Conservation (phyloP, 352 stramenopile species). For the Phytophthora rubi region DNA sequence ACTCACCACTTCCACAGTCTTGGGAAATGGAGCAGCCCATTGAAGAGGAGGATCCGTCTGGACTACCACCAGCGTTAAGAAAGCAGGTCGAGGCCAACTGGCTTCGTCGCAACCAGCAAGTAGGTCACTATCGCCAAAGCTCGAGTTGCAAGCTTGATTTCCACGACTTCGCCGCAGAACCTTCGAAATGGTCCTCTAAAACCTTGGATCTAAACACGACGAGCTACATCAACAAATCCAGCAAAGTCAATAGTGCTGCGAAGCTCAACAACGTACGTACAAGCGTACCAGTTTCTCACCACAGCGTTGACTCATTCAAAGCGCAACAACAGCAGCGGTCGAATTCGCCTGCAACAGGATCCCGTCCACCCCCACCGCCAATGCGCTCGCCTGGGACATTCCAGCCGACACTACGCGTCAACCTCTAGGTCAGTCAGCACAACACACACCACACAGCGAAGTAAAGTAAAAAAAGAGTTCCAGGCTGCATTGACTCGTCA, state of each 20-base stretch:
- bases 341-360: constrained; percentile 4
- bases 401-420: constrained; percentile 31
- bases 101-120: constrained; percentile 38
- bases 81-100: constrained; percentile 69
- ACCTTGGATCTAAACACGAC: background rate
- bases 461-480: constrained; percentile 1
- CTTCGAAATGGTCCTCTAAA: constrained; percentile 17
- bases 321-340: background rate
- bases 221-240: constrained; percentile 5
- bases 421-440: constrained; percentile 24
- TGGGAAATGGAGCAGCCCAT: constrained; percentile 11
- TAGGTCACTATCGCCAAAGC: constrained; percentile 6
- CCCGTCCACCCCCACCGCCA: constrained; percentile 6
- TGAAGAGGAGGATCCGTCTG: constrained; percentile 51
- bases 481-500: constrained; percentile 26
- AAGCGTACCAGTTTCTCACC: background rate
- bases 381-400: constrained; percentile 1
- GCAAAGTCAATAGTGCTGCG: background rate
- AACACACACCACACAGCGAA: background rate
- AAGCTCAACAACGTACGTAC: constrained; percentile 13
- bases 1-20: background rate
- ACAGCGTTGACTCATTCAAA: constrained; percentile 5
- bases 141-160: constrained; percentile 18
- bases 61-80: constrained; percentile 54
- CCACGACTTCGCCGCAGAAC: constrained; percentile 3